Evolutionary conservation across 2,329 filamentous ascomycete genomes (phyloP), one percentile per base, ranked within the genome.

Genomic region (Fusarium mexicanum): DNA sequence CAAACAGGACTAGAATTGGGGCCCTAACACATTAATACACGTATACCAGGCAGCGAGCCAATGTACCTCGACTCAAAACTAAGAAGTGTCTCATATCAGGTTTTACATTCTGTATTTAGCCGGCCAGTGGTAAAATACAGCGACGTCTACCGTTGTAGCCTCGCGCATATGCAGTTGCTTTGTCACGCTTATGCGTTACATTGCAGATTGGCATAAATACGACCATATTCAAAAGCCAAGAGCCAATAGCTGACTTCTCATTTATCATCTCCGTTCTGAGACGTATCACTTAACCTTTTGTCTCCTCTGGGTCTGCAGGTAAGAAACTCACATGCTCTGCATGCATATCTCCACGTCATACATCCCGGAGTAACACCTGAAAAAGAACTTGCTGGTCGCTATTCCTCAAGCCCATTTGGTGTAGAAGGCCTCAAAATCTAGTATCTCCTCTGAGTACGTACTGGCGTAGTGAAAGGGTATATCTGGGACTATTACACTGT

Each of bases 321-420:
- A 29, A 40, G 20, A 22, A 54, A 29, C 8, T 29, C 51, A 29
- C 51, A 55, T 41, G 18, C 14, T 13, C 2, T 55, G 10, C 5
- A 26, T 37, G 24, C 51, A 22, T 29, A 38, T n/a, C 1, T n/a
- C 0, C 41, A 41, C 24, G 35, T 40, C 51, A 55, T 41, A 10
- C 35, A 29, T 18, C 35, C 20, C 24, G 24, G 51, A 55, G 12
- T 4, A 7, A n/a, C 16, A 9, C 24, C 51, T 20, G 3, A 5
- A 54, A n/a, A 29, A 0, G 24, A 3, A 7, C 6, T 13, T 8
- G 1, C 2, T 41, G 14, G 24, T 40, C 3, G 35, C 7, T 9
- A 16, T 4, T 10, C 0, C 0, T 29, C 1, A 20, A 18, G 11
- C 8, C 8, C 2, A 6, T 4, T 10, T 2, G 11, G 6, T 7